Conservation (phyloP, 441 rosid species). For the Theobroma grandiflorum region DNA sequence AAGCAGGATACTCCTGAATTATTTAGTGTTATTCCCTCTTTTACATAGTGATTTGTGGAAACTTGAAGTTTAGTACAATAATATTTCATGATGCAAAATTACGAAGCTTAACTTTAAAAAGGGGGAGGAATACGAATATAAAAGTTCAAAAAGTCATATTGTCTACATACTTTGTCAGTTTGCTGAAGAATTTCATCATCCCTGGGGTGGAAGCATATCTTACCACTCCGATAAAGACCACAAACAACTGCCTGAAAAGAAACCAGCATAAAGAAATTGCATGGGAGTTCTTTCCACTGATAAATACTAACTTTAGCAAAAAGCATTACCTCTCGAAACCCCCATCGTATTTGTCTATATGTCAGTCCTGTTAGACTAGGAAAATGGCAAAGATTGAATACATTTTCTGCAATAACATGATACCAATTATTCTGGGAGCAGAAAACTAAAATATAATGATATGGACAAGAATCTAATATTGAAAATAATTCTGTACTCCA, state of each 20-base stretch:
- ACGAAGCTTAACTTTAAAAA: conserved; percentile 10
- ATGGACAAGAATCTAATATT: conserved; percentile 4
- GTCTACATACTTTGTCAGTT: conserved; percentile 71
- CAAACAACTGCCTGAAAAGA: conserved; percentile 87
- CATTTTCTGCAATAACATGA: conserved; percentile 79
- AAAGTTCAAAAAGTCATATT: conserved; percentile 29
- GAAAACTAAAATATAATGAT: neutral
- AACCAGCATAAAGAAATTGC: conserved; percentile 31
- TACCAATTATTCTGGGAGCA: conserved; percentile 36
- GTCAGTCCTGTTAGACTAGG: conserved; percentile 70
- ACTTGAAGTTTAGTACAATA: neutral
- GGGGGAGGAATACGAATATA: conserved; percentile 8
- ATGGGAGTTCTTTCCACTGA: conserved; percentile 19
- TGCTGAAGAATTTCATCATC: conserved; percentile 81
- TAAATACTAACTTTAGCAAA: conserved; percentile 23
- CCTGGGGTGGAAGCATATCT: conserved; percentile 82
- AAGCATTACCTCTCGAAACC: conserved; percentile 75
- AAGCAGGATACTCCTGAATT: neutral
- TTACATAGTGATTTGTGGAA: neutral
- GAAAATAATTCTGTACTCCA: neutral
- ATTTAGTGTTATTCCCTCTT: neutral
- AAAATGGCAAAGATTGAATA: conserved; percentile 84
- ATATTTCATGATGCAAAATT: conserved; percentile 1
- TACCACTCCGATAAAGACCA: conserved; percentile 81
- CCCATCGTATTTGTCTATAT: conserved; percentile 74